A percentile compares a stretch with the other conserved stretches of the same genome.
These are phyloP conservation scores for Arachnomyces sp. DNA, from an alignment of 2,329 filamentous ascomycete genomes.

Conservation along the genomic window DNA sequence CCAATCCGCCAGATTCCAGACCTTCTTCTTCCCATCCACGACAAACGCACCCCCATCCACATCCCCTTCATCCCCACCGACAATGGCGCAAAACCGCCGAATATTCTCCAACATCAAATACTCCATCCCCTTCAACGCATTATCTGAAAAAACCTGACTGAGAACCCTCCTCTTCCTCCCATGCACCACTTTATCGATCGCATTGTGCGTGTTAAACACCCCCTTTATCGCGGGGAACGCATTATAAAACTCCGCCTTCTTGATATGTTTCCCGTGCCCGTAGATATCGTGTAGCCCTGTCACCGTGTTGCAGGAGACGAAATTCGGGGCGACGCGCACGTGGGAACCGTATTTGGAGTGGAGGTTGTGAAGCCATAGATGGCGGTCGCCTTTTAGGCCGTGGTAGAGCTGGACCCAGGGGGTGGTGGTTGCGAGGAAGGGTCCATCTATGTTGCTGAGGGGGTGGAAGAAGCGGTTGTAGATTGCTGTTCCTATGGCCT, in stretches of 20 bases:
- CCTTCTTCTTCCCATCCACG: background rate
- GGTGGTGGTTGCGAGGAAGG: conserved; percentile 23
- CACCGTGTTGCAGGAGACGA: conserved; percentile 51
- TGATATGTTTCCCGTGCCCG: conserved; percentile 32
- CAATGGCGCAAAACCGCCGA: conserved; percentile 3
- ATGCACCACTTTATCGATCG: conserved; percentile 60
- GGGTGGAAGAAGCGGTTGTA: conserved; percentile 32
- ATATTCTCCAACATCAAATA: conserved; percentile 59
- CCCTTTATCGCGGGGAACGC: conserved; percentile 60
- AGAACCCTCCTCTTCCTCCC: conserved; percentile 64
- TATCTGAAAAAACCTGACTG: conserved; percentile 63
- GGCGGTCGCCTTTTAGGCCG: conserved; percentile 65
- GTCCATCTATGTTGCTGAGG: conserved; percentile 24
- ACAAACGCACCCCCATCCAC: too few relatives aligned
- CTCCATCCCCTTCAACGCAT: conserved; percentile 61
- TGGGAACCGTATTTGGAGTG: conserved; percentile 62
- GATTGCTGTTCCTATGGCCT: conserved; percentile 23
- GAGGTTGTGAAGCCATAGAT: conserved; percentile 63
- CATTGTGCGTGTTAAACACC: conserved; percentile 65
- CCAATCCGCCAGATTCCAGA: conserved; percentile 13
- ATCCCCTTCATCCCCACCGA: too few relatives aligned
- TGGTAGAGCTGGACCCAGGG: conserved; percentile 60
- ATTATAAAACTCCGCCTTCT: conserved; percentile 65
- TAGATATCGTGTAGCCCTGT: conserved; percentile 45
- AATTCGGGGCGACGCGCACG: conserved; percentile 10